A percentile compares a stretch with the other conserved stretches of the same genome.
These are phyloP conservation scores for Sordariomycetes sp. DNA, from an alignment of 2,329 filamentous ascomycete genomes.

Conservation along the genomic window DNA sequence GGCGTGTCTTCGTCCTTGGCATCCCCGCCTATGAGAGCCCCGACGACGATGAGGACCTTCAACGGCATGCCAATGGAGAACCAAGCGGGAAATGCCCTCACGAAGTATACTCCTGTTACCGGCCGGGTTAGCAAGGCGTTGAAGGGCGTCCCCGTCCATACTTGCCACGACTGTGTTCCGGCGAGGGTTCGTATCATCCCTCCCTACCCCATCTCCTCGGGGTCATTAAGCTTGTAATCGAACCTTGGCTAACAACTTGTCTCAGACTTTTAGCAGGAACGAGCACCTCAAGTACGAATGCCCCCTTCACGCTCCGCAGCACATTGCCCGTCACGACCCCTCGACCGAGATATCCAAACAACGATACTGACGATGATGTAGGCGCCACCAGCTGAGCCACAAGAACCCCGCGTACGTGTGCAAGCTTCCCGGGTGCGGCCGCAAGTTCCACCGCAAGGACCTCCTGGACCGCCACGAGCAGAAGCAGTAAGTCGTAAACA, in stretches of 20 bases:
- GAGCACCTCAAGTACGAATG: conserved; percentile 46
- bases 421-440: conserved; percentile 40
- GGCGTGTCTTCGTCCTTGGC: conserved; percentile 14
- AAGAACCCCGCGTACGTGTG: conserved; percentile 41
- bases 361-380: conserved; percentile 14
- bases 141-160: conserved; percentile 48
- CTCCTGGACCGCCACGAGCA: conserved; percentile 45
- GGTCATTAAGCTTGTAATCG: neutral
- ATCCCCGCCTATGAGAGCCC: conserved; percentile 11
- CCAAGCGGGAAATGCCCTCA: conserved; percentile 13
- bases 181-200: conserved; percentile 1
- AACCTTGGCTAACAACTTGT: conserved; percentile 6
- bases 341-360: neutral
- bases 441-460: conserved; percentile 47
- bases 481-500: conserved; percentile 20
- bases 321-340: neutral
- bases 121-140: conserved; percentile 45
- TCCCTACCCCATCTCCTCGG: neutral
- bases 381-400: conserved; percentile 52
- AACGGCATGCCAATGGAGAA: conserved; percentile 10
- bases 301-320: neutral
- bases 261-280: conserved; percentile 50
- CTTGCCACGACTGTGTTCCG: conserved; percentile 26
- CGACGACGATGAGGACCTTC: conserved; percentile 20
- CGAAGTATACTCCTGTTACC: conserved; percentile 46